Evolutionary conservation across 495 filamentous ascomycete genomes (phyloP), one percentile per base, ranked within the genome.

Genomic region (Massariosphaeria phaeospora): DNA sequence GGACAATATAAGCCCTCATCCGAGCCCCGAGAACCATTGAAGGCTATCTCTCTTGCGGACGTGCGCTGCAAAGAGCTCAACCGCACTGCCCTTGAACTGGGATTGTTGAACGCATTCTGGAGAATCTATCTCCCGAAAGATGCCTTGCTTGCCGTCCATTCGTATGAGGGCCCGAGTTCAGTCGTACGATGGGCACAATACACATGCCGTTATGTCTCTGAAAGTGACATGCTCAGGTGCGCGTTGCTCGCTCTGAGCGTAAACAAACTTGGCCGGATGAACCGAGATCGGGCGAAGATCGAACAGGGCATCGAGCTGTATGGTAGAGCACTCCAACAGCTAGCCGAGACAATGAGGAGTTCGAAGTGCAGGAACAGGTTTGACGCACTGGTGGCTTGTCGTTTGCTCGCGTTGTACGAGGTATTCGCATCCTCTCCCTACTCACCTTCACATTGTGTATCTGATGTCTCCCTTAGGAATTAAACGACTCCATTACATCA

Each of bases 241-340:
- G 48, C 56, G 11, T 24, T 59, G 3, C 56, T 53, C 10, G 56
- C 56, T 17, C n/a, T 54, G 33, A 48, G 56, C 24, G 25, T 39
- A 15, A 39, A 41, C 13, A 52, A 52, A 15, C 26, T 59, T 17
- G 56, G 41, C n/a, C 24, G 20, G 25, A 30, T 17, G 10, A 52
- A 33, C 13, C 7, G 40, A 21, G 48, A 59, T 36, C n/a, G 13
- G 18, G 13, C 33, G 7, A 45, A 53, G 39, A 48, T 46, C 2
- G 13, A 35, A 15, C 21, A 35, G 11, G 56, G 48, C 1, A 40
- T 59, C 11, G 42, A 53, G 41, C 34, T 59, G 12, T 59, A 59
- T 42, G 56, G 48, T 2, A 52, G 24, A 31, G 43, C 48, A 8
- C 31, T 59, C 10, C 18, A 25, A 2, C 39, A 31, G 27, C 13